phyloP scores from a whole-genome alignment of 495 filamentous ascomycete species.

The Tuber borchii region DNA sequence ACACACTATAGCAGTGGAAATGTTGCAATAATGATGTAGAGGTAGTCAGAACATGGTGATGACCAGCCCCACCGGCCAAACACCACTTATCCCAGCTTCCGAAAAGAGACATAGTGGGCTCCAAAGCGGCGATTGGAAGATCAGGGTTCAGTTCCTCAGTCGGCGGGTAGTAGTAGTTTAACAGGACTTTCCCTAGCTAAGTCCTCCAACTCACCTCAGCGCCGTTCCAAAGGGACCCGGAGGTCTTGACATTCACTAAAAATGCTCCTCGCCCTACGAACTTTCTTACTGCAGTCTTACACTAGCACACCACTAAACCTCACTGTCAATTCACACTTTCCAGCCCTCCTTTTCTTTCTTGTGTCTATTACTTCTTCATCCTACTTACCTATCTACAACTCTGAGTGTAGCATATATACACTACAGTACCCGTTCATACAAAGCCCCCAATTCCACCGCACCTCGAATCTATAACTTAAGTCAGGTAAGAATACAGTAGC shows the following conservation, averaged over 20 bases:
- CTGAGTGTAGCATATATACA: too few relatives aligned
- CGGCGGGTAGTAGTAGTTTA: background rate
- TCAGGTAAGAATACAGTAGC: background rate
- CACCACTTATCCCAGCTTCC: background rate
- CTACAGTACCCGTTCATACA: background rate
- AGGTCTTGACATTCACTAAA: background rate
- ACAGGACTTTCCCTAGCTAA: background rate
- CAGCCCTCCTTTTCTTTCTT: background rate
- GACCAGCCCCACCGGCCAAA: background rate
- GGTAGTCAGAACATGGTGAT: background rate
- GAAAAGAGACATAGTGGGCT: background rate
- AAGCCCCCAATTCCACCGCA: background rate
- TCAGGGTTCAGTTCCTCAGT: background rate
- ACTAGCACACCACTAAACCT: too few relatives aligned
- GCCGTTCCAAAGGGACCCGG: background rate
- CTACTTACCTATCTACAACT: too few relatives aligned
- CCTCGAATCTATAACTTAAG: background rate
- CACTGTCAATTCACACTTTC: background rate
- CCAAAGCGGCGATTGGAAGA: background rate
- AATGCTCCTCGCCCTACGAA: too few relatives aligned
- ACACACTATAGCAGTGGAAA: too few relatives aligned
- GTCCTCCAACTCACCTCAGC: background rate
- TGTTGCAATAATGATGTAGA: too few relatives aligned
- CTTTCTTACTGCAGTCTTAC: too few relatives aligned
- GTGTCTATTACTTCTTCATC: background rate